Evolutionary conservation across 768 basidiomycete genomes (phyloP).

Genomic region (Strobilomyces confusus): DNA sequence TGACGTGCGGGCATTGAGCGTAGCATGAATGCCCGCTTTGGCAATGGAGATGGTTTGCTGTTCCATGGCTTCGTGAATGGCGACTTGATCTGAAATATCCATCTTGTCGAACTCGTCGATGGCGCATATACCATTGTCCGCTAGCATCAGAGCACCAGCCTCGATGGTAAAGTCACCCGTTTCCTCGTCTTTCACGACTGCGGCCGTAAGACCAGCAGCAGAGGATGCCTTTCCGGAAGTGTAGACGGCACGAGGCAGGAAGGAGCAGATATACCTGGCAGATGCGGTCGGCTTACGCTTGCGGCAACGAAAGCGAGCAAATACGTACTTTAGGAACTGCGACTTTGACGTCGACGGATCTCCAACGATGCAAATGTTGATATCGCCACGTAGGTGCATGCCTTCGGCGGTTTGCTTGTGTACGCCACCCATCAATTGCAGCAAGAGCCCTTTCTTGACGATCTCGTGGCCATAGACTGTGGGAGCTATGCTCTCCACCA

Average conservation of each 20-base stretch:
- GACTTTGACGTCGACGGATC: conserved; percentile 98
- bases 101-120: conserved; percentile 99
- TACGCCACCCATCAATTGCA: conserved; percentile 98
- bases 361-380: conserved; percentile 97
- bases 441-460: conserved; percentile 93
- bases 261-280: conserved; percentile 90
- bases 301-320: neutral
- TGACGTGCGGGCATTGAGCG: conserved; percentile 94
- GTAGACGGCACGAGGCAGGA: conserved; percentile 96
- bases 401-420: conserved; percentile 96
- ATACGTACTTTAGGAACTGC: conserved; percentile 90
- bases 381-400: conserved; percentile 96
- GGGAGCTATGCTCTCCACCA: conserved; percentile 94
- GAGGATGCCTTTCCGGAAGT: conserved; percentile 99
- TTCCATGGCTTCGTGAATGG: conserved; percentile 99
- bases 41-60: conserved; percentile 99
- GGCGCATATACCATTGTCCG: conserved; percentile 99
- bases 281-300: neutral
- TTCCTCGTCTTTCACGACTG: conserved; percentile 97
- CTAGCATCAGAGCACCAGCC: conserved; percentile 97
- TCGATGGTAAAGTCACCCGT: conserved; percentile 99
- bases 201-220: conserved; percentile 97
- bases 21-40: conserved; percentile 98
- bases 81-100: conserved; percentile 97
- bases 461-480: conserved; percentile 99